Conservation (phyloP, 1,139 yeast species). For the Yamadazyma triangularis region DNA sequence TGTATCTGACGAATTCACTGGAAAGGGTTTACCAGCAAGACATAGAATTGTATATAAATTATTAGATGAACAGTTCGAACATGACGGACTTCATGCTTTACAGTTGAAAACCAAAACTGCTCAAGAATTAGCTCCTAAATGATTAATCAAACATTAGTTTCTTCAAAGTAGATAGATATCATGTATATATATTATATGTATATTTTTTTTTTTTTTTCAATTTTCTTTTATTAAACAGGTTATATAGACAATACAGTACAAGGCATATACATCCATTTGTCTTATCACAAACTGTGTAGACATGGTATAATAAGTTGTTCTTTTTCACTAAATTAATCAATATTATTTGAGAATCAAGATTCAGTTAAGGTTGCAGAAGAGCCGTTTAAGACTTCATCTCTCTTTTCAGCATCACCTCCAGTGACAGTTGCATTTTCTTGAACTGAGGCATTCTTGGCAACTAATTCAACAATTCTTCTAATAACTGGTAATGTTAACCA, state of each 20-base stretch:
- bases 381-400: constrained; percentile 4
- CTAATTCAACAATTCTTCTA: constrained; percentile 84
- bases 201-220: too few species aligned
- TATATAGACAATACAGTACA: too few species aligned
- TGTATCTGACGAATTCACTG: constrained; percentile 66
- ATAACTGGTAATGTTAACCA: constrained; percentile 88
- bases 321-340: too few species aligned
- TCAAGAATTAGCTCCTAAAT: too few species aligned
- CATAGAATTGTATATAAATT: constrained; percentile 73
- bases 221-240: too few species aligned
- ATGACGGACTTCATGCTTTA: constrained; percentile 80
- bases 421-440: constrained; percentile 16
- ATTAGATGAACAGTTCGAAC: constrained; percentile 66
- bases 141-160: too few species aligned
- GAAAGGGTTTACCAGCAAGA: constrained; percentile 66
- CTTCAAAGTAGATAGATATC: too few species aligned
- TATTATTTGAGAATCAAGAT: too few species aligned
- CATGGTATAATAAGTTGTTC: too few species aligned
- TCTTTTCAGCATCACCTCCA: constrained; percentile 7
- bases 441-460: constrained; percentile 70
- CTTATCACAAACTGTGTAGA: too few species aligned
- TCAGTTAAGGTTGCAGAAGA: constrained; percentile 7
- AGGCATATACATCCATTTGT: too few species aligned
- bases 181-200: too few species aligned
- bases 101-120: constrained; percentile 82